Conservation (phyloP, 257 asterid species). For the Cynanchum wilfordii region DNA sequence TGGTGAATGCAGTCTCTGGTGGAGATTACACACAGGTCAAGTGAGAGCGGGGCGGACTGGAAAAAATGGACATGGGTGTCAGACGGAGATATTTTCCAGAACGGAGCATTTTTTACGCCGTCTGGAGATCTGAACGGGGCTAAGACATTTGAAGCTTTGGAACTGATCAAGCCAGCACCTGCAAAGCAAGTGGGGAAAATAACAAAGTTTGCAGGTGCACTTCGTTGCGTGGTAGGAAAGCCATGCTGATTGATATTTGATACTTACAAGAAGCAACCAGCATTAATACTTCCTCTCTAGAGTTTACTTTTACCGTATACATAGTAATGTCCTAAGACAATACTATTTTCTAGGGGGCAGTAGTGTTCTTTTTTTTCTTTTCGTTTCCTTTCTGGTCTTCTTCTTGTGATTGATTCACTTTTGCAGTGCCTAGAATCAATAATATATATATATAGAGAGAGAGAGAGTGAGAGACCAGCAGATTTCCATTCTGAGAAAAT, state of each 20-base stretch:
- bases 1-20: background rate
- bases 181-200: background rate
- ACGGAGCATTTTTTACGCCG: slow-evolving; percentile 21
- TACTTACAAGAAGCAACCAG: too few relatives aligned
- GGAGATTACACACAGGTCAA: slow-evolving; percentile 23
- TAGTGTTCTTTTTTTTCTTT: too few relatives aligned
- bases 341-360: too few relatives aligned
- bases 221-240: background rate
- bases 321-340: too few relatives aligned
- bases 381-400: too few relatives aligned
- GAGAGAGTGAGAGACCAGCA: too few relatives aligned
- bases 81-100: slow-evolving; percentile 23
- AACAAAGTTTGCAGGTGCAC: slow-evolving; percentile 18
- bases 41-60: slow-evolving; percentile 1
- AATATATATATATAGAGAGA: too few relatives aligned
- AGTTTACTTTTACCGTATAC: too few relatives aligned
- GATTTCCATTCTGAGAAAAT: too few relatives aligned
- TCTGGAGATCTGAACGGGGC: slow-evolving; percentile 25
- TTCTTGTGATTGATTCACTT: too few relatives aligned
- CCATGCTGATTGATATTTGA: slow-evolving; percentile 12
- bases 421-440: too few relatives aligned
- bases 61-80: slow-evolving; percentile 28
- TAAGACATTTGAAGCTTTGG: slow-evolving; percentile 7
- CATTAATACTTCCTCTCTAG: too few relatives aligned
- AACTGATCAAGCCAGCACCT: slow-evolving; percentile 15